A percentile compares a stretch with the other conserved stretches of the same genome.
Evolutionary conservation across 192 early-diverging fungal species (phyloP).

Genomic region (Entomortierella lignicola): DNA sequence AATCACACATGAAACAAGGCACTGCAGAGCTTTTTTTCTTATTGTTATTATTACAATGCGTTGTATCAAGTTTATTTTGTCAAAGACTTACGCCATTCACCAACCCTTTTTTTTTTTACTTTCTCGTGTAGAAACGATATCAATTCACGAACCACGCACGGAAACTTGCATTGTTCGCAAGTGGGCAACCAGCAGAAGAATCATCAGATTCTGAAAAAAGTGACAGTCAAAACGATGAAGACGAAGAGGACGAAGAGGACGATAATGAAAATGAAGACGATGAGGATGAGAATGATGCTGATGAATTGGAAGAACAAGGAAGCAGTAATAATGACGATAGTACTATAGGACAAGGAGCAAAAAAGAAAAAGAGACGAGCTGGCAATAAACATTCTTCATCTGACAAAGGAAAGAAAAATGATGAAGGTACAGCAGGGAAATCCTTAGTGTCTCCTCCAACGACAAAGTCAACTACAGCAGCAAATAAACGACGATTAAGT

Average conservation of each 20-base stretch:
- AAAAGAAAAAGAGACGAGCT: constrained; percentile 28
- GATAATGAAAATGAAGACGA: constrained; percentile 22
- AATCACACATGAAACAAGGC: no score
- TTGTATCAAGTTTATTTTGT: no score
- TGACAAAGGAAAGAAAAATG: neutral
- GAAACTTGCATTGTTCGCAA: constrained; percentile 56
- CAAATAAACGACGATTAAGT: constrained; percentile 39
- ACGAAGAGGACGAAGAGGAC: constrained; percentile 24
- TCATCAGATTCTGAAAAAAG: constrained; percentile 34
- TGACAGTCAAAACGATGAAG: constrained; percentile 17
- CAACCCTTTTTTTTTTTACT: neutral
- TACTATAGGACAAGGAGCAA: neutral
- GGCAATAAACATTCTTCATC: neutral
- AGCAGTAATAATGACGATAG: constrained; percentile 3
- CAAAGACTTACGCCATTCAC: no score
- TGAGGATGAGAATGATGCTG: constrained; percentile 21
- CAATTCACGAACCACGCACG: constrained; percentile 58
- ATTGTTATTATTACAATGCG: no score
- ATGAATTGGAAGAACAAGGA: no score
- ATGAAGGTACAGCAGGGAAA: neutral
- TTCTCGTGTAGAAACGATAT: constrained; percentile 41
- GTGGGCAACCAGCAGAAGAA: constrained; percentile 36
- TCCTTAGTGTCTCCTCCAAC: neutral
- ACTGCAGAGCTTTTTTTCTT: no score
- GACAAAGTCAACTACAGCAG: constrained; percentile 3